A percentile compares a stretch with the other conserved stretches of the same genome.
phyloP scores from a whole-genome alignment of 2,329 filamentous ascomycete genomes.

The Microdochium nivale region DNA sequence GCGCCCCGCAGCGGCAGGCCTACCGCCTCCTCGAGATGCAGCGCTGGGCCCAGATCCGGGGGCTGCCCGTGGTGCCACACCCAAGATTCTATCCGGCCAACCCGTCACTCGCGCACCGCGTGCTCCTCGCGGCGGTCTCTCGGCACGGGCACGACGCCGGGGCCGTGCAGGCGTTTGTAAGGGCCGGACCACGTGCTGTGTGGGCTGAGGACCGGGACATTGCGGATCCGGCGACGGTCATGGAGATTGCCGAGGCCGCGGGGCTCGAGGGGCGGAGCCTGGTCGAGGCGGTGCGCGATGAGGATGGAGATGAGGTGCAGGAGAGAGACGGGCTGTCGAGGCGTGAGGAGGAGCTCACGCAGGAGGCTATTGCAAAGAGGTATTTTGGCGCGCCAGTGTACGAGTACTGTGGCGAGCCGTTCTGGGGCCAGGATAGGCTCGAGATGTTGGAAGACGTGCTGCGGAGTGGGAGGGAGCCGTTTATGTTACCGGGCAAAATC shows the following conservation, averaged over 20 bases:
- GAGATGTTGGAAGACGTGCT: constrained; percentile 15
- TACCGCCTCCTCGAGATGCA: constrained; percentile 17
- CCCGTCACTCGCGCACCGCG: constrained; percentile 19
- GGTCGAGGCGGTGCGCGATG: too few species aligned
- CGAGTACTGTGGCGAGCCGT: constrained; percentile 11
- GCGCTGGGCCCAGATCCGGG: constrained; percentile 16
- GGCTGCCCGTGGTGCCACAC: constrained; percentile 16
- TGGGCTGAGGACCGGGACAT: constrained; percentile 7
- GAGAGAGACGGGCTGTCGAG: background rate
- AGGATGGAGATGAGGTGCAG: too few species aligned
- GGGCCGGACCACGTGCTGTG: background rate
- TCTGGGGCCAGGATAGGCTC: constrained; percentile 17
- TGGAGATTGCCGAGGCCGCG: constrained; percentile 4
- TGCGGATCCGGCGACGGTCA: constrained; percentile 5
- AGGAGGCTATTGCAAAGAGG: constrained; percentile 8
- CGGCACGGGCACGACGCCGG: background rate
- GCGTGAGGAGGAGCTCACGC: constrained; percentile 4
- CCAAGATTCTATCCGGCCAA: constrained; percentile 14
- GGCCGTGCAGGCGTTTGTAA: too few species aligned
- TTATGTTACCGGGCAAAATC: too few species aligned
- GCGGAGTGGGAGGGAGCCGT: constrained; percentile 8
- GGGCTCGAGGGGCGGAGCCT: constrained; percentile 2
- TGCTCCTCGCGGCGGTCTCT: constrained; percentile 13
- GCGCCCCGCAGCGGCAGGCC: constrained; percentile 17
- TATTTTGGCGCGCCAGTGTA: constrained; percentile 15